phyloP scores from a whole-genome alignment of 2,329 filamentous ascomycete species.

The Fusarium sp. region DNA sequence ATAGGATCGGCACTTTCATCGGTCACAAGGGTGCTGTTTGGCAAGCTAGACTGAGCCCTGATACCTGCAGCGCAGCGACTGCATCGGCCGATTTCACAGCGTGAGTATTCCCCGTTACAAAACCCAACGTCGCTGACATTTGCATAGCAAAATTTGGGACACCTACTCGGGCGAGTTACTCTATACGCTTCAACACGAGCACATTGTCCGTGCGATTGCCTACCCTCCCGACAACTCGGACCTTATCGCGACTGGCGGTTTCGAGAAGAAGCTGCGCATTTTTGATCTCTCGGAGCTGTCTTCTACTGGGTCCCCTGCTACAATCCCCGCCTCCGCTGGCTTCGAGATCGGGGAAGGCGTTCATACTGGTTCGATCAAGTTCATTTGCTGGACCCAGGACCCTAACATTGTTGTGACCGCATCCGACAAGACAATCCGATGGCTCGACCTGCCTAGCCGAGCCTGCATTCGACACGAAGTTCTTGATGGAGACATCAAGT shows the following conservation, averaged over 20 bases:
- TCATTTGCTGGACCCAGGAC: slow-evolving; percentile 92
- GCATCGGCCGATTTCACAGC: slow-evolving; percentile 96
- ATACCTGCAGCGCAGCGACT: slow-evolving; percentile 88
- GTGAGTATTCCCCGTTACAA: slow-evolving; percentile 58
- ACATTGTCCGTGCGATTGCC: slow-evolving; percentile 93
- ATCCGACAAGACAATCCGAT: slow-evolving; percentile 89
- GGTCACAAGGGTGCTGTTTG: slow-evolving; percentile 98
- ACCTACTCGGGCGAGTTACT: slow-evolving; percentile 92
- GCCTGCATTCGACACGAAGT: slow-evolving; percentile 78
- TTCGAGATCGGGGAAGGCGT: slow-evolving; percentile 89
- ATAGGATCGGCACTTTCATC: slow-evolving; percentile 95
- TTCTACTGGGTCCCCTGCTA: slow-evolving; percentile 52
- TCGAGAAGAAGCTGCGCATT: slow-evolving; percentile 95
- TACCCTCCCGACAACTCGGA: slow-evolving; percentile 84
- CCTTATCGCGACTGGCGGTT: slow-evolving; percentile 91
- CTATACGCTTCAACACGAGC: slow-evolving; percentile 87
- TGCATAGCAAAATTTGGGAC: slow-evolving; percentile 90
- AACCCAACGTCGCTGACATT: slow-evolving; percentile 41
- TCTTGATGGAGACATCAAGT: slow-evolving; percentile 87
- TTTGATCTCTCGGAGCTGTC: slow-evolving; percentile 80
- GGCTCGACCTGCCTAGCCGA: slow-evolving; percentile 88
- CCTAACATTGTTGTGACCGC: slow-evolving; percentile 91
- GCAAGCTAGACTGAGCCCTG: slow-evolving; percentile 90
- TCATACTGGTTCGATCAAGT: slow-evolving; percentile 91
- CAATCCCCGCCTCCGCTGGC: slow-evolving; percentile 67